Conservation (phyloP, 164 flowering plant genomes). For the Nelumbo lutea region DNA sequence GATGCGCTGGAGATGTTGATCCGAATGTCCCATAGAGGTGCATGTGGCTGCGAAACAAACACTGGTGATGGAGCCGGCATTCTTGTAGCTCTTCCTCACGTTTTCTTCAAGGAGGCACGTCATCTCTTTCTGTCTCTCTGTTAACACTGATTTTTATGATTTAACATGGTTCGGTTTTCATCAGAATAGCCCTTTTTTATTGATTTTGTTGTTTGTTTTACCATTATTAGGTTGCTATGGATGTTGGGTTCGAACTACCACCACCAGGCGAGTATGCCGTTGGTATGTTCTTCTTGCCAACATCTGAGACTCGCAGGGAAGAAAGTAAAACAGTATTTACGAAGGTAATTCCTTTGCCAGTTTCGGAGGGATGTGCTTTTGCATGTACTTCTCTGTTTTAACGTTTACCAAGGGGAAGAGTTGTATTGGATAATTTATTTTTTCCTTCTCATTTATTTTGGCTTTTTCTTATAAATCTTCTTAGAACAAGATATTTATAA, state of each 20-base stretch:
- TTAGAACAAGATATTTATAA: too few relatives aligned
- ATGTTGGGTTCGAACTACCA: slow-evolving; percentile 79
- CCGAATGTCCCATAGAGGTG: slow-evolving; percentile 96
- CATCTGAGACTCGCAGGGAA: slow-evolving; percentile 74
- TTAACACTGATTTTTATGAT: background rate
- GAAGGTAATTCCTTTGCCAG: slow-evolving; percentile 52
- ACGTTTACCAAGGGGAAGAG: background rate
- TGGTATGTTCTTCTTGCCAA: slow-evolving; percentile 95
- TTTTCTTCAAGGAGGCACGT: slow-evolving; percentile 61
- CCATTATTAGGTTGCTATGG: slow-evolving; percentile 55
- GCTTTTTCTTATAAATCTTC: too few relatives aligned
- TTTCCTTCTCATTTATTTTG: background rate
- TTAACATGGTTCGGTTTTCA: background rate
- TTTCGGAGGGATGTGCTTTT: background rate
- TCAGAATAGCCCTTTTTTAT: background rate
- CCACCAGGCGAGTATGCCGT: slow-evolving; percentile 86
- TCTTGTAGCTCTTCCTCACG: slow-evolving; percentile 90
- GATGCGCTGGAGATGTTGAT: slow-evolving; percentile 95
- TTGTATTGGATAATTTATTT: background rate
- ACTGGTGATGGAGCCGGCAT: slow-evolving; percentile 99
- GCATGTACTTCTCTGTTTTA: background rate
- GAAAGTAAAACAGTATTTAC: slow-evolving; percentile 80
- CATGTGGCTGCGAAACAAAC: slow-evolving; percentile 95
- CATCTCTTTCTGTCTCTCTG: background rate
- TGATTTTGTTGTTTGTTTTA: slow-evolving; percentile 8